Base-by-base conservation (phyloP, 345 rosid genomes). In the Carallia brachiata region DNA sequence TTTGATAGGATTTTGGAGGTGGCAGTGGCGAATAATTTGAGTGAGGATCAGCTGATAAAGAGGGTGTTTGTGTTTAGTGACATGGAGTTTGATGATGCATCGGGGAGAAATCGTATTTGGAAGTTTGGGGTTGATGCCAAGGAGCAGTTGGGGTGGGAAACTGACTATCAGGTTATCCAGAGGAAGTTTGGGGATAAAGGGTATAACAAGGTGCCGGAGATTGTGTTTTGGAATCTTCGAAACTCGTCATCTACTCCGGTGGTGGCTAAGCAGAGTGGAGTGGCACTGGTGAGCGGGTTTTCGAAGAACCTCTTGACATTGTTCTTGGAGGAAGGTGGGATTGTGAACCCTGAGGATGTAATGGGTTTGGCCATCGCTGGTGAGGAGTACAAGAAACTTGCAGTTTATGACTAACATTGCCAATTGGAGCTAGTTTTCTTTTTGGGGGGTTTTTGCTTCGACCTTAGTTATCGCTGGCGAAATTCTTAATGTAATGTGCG, bases 201-300 rank as follows among this genome's bases (percentile, higher is more conserved):
- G 15, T 88, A 85, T 40, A 81, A 85, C 0, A 70, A 70, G 1
- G 87, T 6, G 4, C 93, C 90, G 16, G 78, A 88, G 67, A 81
- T 79, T 0, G 87, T 88, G 80, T 89, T 88, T 39, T 89, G 93
- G 96, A 88, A 88, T 67, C 52, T 86, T 75, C 81, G 90, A 68
- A 59, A 81, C 12, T 87, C 89, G 0, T 73, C 15, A 13, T 71
- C 88, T 0, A 86, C 87, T 0, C 88, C 89, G 0, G 92, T 84
- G 72, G 6, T n/a, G 0, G 85, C 57, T 8, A 59, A 9, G 0
- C 74, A 86, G 68, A 75, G 77, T 17, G 81, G 92, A 16, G 85
- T 79, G 56, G 94, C 90, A 0, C 74, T 87, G 67, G 90, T 89
- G 31, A 82, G 87, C 67, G 92, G 92, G 16, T 84, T 80, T 66